Evolutionary conservation across 2,329 filamentous ascomycete species (phyloP).

Genomic region (Cladobotryum mycophilum): DNA sequence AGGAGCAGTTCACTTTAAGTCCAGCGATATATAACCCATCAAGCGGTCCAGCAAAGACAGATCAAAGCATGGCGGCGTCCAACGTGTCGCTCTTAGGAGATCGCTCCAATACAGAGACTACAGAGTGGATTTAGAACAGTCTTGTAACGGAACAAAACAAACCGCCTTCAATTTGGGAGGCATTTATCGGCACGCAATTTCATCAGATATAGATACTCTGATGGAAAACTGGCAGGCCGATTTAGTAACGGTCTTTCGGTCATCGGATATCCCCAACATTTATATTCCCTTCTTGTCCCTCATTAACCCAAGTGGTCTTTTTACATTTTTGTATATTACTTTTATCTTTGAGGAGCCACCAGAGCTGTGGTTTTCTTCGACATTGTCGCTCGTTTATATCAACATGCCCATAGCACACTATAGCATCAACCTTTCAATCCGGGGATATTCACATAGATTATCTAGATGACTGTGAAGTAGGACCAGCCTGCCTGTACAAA

Average conservation of each 20-base stretch:
- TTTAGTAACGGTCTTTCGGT: neutral
- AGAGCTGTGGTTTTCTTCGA: neutral
- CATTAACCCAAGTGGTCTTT: neutral
- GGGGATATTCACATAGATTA: too few relatives aligned
- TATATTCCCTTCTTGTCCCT: neutral
- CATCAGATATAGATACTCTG: too few relatives aligned
- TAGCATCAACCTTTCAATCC: too few relatives aligned
- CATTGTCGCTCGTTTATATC: too few relatives aligned
- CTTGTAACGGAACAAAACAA: neutral
- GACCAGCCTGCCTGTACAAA: too few relatives aligned
- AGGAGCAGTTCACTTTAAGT: slow-evolving; percentile 37
- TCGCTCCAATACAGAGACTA: slow-evolving; percentile 4
- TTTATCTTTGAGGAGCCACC: neutral
- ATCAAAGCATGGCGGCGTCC: neutral
- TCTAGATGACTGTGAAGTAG: too few relatives aligned
- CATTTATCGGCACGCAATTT: too few relatives aligned
- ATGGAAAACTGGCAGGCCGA: neutral
- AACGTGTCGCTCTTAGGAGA: neutral
- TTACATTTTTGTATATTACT: neutral
- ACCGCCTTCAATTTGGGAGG: too few relatives aligned
- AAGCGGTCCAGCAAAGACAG: too few relatives aligned
- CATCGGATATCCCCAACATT: neutral
- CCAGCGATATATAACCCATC: slow-evolving; percentile 46
- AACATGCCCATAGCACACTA: too few relatives aligned
- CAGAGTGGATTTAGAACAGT: slow-evolving; percentile 14